Percentiles rank a stretch among this genome's conserved stretches.
Conservation (phyloP, 768 basidiomycete genomes). For the Suillus plorans region DNA sequence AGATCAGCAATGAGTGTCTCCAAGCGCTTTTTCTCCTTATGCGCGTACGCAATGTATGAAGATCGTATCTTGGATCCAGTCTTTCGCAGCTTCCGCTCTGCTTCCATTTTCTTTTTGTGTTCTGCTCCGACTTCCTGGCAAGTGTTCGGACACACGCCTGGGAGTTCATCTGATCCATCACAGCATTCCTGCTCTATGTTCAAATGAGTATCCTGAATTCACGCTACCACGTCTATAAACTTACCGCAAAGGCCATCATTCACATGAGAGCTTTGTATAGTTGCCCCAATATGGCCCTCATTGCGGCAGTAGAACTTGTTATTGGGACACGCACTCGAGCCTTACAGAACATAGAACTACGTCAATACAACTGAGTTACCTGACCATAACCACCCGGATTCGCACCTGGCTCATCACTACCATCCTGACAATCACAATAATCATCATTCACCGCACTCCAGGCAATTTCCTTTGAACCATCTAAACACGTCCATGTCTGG, state of each 20-base stretch:
- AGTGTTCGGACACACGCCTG: slow-evolving; percentile 74
- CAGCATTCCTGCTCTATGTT: slow-evolving; percentile 84
- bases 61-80: slow-evolving; percentile 92
- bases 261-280: slow-evolving; percentile 78
- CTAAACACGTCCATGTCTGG: slow-evolving; percentile 71
- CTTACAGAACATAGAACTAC: slow-evolving; percentile 36
- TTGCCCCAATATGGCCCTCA: slow-evolving; percentile 81
- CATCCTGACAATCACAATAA: slow-evolving; percentile 91
- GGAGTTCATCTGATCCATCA: slow-evolving; percentile 90
- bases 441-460: slow-evolving; percentile 90
- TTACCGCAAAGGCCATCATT: slow-evolving; percentile 92
- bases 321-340: slow-evolving; percentile 82
- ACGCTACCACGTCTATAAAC: slow-evolving; percentile 23
- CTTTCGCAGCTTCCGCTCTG: slow-evolving; percentile 74
- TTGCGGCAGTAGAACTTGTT: slow-evolving; percentile 83
- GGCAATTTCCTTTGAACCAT: slow-evolving; percentile 74
- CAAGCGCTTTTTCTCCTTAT: slow-evolving; percentile 85
- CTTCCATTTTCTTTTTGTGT: slow-evolving; percentile 66
- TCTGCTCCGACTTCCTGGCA: slow-evolving; percentile 76
- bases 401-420: slow-evolving; percentile 92
- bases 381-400: slow-evolving; percentile 6
- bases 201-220: slow-evolving; percentile 14
- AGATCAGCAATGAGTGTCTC: slow-evolving; percentile 60
- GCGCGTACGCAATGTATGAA: slow-evolving; percentile 83
- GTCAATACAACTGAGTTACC: slow-evolving; percentile 11